Conservation (phyloP, 2,329 filamentous ascomycete genomes). For the Huntiella moniliformis region DNA sequence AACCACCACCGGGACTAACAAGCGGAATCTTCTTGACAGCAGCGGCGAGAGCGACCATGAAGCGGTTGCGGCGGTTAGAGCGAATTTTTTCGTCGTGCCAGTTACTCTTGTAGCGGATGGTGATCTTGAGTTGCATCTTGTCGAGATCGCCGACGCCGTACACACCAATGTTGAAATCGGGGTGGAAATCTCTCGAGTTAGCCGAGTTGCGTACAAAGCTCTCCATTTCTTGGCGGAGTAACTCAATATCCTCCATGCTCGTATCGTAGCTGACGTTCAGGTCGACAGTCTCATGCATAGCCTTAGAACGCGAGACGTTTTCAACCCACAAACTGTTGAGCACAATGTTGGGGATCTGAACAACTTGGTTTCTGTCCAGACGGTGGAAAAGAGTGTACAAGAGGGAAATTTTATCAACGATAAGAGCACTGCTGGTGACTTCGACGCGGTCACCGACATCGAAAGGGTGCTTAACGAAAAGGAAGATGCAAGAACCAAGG, state of each 20-base stretch:
- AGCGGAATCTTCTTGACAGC: slow-evolving; percentile 80
- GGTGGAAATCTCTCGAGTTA: slow-evolving; percentile 80
- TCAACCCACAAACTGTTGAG: slow-evolving; percentile 90
- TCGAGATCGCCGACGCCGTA: slow-evolving; percentile 66
- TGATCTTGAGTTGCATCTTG: slow-evolving; percentile 66
- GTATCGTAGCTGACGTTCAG: slow-evolving; percentile 75
- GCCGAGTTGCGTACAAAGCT: slow-evolving; percentile 66
- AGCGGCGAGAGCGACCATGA: slow-evolving; percentile 81
- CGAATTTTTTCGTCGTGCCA: slow-evolving; percentile 77
- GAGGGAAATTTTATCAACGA: slow-evolving; percentile 86
- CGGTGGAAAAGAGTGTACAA: slow-evolving; percentile 84
- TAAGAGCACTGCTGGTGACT: slow-evolving; percentile 41
- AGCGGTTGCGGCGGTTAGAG: slow-evolving; percentile 70
- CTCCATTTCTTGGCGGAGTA: slow-evolving; percentile 69
- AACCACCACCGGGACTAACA: slow-evolving; percentile 57
- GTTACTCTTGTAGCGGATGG: slow-evolving; percentile 83
- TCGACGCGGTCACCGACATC: slow-evolving; percentile 92
- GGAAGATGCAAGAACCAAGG: slow-evolving; percentile 93
- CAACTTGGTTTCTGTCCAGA: slow-evolving; percentile 61
- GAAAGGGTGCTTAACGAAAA: slow-evolving; percentile 96
- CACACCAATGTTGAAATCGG: slow-evolving; percentile 62
- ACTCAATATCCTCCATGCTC: slow-evolving; percentile 71
- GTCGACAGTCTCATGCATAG: slow-evolving; percentile 72
- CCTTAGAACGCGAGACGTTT: slow-evolving; percentile 76
- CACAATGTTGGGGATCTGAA: slow-evolving; percentile 69